Percentiles rank a stretch among this genome's conserved stretches.
Evolutionary conservation across 345 rosid species (phyloP).

Genomic region (thale cress (Arabidopsis thaliana)): TAIR10.1 NC_003076.8:23422001-23422500

Average conservation of each 20-base stretch:
- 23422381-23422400: conserved; percentile 66
- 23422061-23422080: conserved; percentile 58
- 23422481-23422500: conserved; percentile 53
- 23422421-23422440: conserved; percentile 67
- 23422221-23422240: conserved; percentile 17
- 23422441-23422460: conserved; percentile 48
- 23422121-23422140: conserved; percentile 17
- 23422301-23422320: background rate
- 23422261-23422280: conserved; percentile 12
- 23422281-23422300: background rate
- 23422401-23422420: conserved; percentile 73
- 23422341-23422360: conserved; percentile 71
- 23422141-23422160: background rate
- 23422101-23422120: background rate
- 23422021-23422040: conserved; percentile 66
- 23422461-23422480: conserved; percentile 56
- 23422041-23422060: conserved; percentile 76
- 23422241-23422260: conserved; percentile 18
- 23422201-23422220: conserved; percentile 12
- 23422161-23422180: conserved; percentile 19
- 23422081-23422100: background rate
- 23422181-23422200: conserved; percentile 29
- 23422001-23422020: conserved; percentile 85
- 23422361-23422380: conserved; percentile 93
- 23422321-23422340: conserved; percentile 50